Percentiles rank a stretch among this genome's conserved stretches.
Conservation (phyloP, 2,329 filamentous ascomycete genomes). For the Botryotinia calthae region DNA sequence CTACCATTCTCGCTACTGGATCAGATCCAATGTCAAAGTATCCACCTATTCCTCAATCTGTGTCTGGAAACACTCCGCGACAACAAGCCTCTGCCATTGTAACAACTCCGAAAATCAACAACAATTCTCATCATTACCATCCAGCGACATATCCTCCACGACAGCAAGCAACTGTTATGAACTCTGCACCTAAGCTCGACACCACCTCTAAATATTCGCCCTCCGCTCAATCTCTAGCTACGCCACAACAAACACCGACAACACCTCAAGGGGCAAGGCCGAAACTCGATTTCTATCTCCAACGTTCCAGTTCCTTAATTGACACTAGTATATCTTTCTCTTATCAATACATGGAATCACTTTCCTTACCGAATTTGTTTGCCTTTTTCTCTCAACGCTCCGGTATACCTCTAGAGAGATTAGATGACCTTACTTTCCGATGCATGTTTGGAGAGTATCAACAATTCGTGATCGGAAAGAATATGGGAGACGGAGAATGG, state of each 20-base stretch:
- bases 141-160: background rate
- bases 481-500: conserved; percentile 17
- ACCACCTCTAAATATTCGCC: background rate
- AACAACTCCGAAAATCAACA: background rate
- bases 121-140: background rate
- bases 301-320: background rate
- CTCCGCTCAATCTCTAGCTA: background rate
- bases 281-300: conserved; percentile 19
- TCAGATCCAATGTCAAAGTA: background rate
- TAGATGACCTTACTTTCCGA: conserved; percentile 11
- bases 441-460: conserved; percentile 21
- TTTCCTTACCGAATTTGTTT: conserved; percentile 8
- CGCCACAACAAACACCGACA: conserved; percentile 14
- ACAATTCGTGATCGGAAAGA: conserved; percentile 12
- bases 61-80: background rate
- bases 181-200: background rate
- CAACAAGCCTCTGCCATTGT: background rate
- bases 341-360: background rate
- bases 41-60: background rate
- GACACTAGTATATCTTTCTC: conserved; percentile 7
- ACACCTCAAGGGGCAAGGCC: background rate
- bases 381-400: conserved; percentile 12
- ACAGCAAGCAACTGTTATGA: background rate
- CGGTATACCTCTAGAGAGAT: background rate
- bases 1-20: background rate